Base-by-base conservation (phyloP, 208 protist species). In the Trypanosoma mega region DNA sequence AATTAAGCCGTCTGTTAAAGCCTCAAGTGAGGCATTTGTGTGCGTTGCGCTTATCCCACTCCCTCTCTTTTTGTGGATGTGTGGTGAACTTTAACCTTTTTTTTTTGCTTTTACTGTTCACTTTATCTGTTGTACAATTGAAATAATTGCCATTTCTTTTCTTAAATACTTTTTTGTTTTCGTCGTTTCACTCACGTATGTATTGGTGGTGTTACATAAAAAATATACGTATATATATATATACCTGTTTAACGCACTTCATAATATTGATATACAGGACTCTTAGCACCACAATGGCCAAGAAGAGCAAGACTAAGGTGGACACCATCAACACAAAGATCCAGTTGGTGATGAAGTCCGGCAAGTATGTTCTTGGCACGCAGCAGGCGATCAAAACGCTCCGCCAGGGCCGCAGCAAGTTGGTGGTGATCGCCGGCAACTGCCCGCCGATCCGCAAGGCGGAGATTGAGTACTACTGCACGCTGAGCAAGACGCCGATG, bases 381-480 rank as follows among this genome's bases (percentile, higher is more conserved):
- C 98, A 99, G 86, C 81, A 90, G 65, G 90, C 98, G 46, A 72
- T 99, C 49, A 98, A 98, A 77, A 98, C 95, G 44, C 87, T 99
- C 16, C 96, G 98, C 73, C 68, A 90, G 78, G 88, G 86, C 63
- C 88, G 90, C 92, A 97, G 98, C 74, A 99, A 99, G 92, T 89
- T 99, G 49, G 77, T 99, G 46, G 86, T 99, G 61, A 97, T 99
- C 67, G 68, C 97, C 27, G 98, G 78, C 89, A 99, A 99, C 93
- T 98, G 96, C 91, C 98, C 98, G 48, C 86, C 98, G 30, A 85
- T 99, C 37, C 92, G 97, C 73, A 98, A 98, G 76, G 98, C 98
- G 8, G 98, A 99, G 89, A 92, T 99, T 56, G 99, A 99, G 92
- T 99, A 99, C 92, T 99, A 99, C 89, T 98, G 98, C 78, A 99